Percentiles rank a stretch among this genome's conserved stretches.
These are phyloP conservation scores for Papiliotrema nemorosa DNA, from an alignment of 1,284 basidiomycete genomes.

Conservation along the genomic window DNA sequence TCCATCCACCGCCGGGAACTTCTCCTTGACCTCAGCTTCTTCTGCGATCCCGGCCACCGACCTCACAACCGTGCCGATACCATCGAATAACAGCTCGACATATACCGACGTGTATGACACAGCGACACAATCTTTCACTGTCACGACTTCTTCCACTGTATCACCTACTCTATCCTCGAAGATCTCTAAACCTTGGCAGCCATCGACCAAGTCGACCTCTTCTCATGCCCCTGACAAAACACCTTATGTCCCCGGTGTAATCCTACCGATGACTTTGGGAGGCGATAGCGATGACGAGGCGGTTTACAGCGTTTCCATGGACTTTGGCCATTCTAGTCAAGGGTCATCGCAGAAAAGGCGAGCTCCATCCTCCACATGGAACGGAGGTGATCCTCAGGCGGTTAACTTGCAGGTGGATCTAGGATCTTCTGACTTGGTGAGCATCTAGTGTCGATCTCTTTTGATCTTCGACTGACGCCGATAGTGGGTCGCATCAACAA, in stretches of 20 bases:
- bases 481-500: constrained; percentile 45
- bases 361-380: constrained; percentile 7
- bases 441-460: constrained; percentile 9
- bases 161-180: constrained; percentile 6
- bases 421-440: constrained; percentile 47
- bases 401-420: constrained; percentile 46
- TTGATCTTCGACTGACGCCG: neutral
- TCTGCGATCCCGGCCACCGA: no score
- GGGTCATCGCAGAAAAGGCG: constrained; percentile 1
- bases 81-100: no score
- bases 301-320: constrained; percentile 36
- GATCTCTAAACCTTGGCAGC: constrained; percentile 8
- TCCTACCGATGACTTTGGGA: constrained; percentile 33
- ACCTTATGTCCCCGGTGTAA: constrained; percentile 35
- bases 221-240: constrained; percentile 16
- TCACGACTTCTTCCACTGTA: constrained; percentile 3
- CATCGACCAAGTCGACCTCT: constrained; percentile 11
- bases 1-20: no score
- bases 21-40: no score
- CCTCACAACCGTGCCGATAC: no score
- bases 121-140: neutral
- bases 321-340: constrained; percentile 29
- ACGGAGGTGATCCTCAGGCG: constrained; percentile 27
- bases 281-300: constrained; percentile 33
- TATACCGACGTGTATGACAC: neutral